Conservation (phyloP, 176 grass and related monocot genomes). For the Poa annua region DNA sequence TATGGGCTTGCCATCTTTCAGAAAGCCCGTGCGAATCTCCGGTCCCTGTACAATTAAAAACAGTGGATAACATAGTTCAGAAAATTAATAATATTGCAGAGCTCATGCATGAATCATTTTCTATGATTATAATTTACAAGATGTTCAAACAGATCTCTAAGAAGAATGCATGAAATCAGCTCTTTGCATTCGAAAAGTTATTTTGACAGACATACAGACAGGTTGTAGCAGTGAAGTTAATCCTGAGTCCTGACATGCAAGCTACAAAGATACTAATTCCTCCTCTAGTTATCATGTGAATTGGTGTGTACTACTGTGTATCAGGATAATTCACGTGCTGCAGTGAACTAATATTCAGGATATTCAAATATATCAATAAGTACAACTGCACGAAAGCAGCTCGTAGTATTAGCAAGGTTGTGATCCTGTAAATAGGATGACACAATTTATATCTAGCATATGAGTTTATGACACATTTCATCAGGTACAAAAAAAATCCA, state of each 20-base stretch:
- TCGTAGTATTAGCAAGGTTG: background rate
- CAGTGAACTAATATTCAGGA: constrained; percentile 5
- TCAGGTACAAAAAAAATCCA: background rate
- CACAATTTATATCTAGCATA: constrained; percentile 9
- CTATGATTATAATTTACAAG: background rate
- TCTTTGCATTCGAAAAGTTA: background rate
- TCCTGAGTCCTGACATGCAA: background rate
- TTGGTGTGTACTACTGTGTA: background rate
- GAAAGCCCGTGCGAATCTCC: constrained; percentile 82
- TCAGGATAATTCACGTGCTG: background rate
- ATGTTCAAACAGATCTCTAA: constrained; percentile 8
- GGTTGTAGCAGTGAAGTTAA: background rate
- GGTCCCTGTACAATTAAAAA: constrained; percentile 58
- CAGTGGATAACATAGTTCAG: background rate
- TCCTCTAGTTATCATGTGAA: background rate
- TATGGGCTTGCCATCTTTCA: constrained; percentile 70
- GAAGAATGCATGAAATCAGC: background rate
- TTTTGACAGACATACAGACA: background rate
- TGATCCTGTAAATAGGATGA: background rate
- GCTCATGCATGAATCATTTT: background rate
- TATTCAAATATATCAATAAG: background rate
- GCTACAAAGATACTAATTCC: background rate
- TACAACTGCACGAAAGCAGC: background rate
- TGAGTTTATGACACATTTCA: background rate
- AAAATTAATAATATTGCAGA: constrained; percentile 3